Conservation (phyloP, 2,329 filamentous ascomycete genomes). For the Colletotrichum lini region DNA sequence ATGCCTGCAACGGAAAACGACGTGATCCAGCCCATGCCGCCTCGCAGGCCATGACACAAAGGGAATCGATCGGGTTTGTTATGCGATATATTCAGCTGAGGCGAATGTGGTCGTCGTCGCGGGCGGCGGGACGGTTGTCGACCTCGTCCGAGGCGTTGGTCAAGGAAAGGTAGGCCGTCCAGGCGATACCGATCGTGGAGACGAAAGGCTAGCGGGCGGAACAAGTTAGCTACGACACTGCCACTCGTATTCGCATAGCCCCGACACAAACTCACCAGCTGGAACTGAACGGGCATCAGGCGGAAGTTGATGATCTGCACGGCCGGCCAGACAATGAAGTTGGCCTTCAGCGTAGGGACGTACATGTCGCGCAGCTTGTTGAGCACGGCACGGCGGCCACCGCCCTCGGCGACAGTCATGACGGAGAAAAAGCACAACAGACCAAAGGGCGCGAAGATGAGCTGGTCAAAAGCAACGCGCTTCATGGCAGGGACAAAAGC, state of each 20-base stretch:
- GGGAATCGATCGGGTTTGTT: neutral
- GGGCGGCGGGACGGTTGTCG: conserved; percentile 47
- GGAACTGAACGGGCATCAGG: conserved; percentile 93
- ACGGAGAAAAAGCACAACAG: conserved; percentile 92
- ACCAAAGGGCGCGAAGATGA: conserved; percentile 92
- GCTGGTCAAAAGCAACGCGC: conserved; percentile 91
- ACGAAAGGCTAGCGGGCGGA: conserved; percentile 82
- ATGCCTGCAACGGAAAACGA: conserved; percentile 15
- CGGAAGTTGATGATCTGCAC: conserved; percentile 98
- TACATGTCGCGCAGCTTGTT: conserved; percentile 96
- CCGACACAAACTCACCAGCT: conserved; percentile 80
- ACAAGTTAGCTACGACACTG: conserved; percentile 26
- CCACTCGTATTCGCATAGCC: neutral
- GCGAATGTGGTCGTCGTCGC: conserved; percentile 52
- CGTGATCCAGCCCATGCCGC: conserved; percentile 12
- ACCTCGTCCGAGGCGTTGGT: conserved; percentile 88
- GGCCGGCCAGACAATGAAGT: conserved; percentile 94
- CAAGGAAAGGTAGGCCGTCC: conserved; percentile 96
- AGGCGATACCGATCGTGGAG: conserved; percentile 94
- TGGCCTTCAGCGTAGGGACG: conserved; percentile 92
- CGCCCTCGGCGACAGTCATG: conserved; percentile 97
- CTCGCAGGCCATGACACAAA: conserved; percentile 9
- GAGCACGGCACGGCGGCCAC: conserved; percentile 82
- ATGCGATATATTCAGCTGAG: conserved; percentile 45
- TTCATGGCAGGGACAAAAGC: conserved; percentile 86